phyloP scores from a whole-genome alignment of 2,329 filamentous ascomycete species.

The Leptographium radiaticola region DNA sequence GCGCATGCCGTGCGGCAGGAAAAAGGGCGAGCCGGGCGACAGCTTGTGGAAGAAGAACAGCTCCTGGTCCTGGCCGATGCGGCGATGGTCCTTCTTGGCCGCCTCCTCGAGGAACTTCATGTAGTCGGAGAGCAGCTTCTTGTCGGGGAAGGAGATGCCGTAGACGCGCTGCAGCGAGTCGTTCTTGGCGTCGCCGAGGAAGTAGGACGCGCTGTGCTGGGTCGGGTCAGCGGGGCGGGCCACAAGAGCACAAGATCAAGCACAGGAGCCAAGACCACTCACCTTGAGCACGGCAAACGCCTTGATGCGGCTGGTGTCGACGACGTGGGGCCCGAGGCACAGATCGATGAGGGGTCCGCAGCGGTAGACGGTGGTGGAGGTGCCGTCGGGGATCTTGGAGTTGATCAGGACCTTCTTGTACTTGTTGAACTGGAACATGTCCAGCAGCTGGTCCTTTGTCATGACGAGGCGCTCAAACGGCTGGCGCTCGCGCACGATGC shows the following conservation, averaged over 20 bases:
- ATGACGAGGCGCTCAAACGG: conserved; percentile 81
- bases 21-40: conserved; percentile 89
- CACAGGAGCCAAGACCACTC: not conserved
- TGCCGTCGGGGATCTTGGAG: conserved; percentile 78
- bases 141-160: conserved; percentile 88
- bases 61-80: conserved; percentile 89
- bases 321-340: conserved; percentile 88
- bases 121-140: conserved; percentile 87
- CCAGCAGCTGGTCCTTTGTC: conserved; percentile 79
- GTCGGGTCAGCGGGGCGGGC: not conserved
- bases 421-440: conserved; percentile 97
- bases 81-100: conserved; percentile 91
- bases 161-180: conserved; percentile 95
- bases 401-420: conserved; percentile 98
- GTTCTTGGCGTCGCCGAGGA: conserved; percentile 84
- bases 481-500: conserved; percentile 93
- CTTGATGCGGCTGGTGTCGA: conserved; percentile 87
- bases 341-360: conserved; percentile 91
- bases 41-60: conserved; percentile 93
- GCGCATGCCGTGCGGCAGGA: conserved; percentile 63
- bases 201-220: conserved; percentile 47
- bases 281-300: conserved; percentile 80
- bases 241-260: too few species aligned
- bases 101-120: conserved; percentile 93
- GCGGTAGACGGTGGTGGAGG: conserved; percentile 85